Conservation (phyloP, 1,139 yeast genomes). For the Nakaseomyces glabratus region DNA sequence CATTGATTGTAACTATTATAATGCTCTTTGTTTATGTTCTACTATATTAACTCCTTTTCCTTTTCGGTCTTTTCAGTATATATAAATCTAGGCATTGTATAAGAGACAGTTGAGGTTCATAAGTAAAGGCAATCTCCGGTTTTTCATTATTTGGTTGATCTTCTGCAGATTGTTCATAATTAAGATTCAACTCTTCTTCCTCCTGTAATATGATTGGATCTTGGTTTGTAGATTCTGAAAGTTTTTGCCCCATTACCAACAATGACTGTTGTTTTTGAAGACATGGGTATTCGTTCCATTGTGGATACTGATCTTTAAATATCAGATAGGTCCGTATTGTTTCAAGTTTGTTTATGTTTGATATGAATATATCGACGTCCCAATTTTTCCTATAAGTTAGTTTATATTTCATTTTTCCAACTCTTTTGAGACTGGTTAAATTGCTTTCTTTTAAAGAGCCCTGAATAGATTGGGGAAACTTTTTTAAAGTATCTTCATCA, state of each 20-base stretch:
- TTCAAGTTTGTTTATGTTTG: slow-evolving; percentile 19
- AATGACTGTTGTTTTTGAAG: slow-evolving; percentile 1
- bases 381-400: slow-evolving; percentile 25
- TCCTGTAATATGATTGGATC: neutral
- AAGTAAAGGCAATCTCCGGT: slow-evolving; percentile 20
- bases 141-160: slow-evolving; percentile 14
- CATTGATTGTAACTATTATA: neutral
- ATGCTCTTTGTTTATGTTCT: neutral
- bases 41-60: slow-evolving; percentile 12
- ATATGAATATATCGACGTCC: slow-evolving; percentile 27
- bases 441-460: slow-evolving; percentile 5
- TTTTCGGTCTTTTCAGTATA: slow-evolving; percentile 27
- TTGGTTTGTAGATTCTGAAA: neutral
- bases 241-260: slow-evolving; percentile 1
- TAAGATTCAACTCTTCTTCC: neutral
- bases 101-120: slow-evolving; percentile 19
- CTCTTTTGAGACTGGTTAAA: slow-evolving; percentile 14
- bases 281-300: slow-evolving; percentile 5
- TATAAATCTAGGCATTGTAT: slow-evolving; percentile 26
- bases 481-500: slow-evolving; percentile 14
- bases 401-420: slow-evolving; percentile 22
- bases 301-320: slow-evolving; percentile 9
- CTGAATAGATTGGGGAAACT: slow-evolving; percentile 10
- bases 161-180: neutral
- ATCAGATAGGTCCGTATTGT: slow-evolving; percentile 22